Percentiles rank a stretch among this genome's conserved stretches.
Evolutionary conservation across 108 stramenopile species (phyloP).

Genomic region (Pseudonitzschia multistriata): DNA sequence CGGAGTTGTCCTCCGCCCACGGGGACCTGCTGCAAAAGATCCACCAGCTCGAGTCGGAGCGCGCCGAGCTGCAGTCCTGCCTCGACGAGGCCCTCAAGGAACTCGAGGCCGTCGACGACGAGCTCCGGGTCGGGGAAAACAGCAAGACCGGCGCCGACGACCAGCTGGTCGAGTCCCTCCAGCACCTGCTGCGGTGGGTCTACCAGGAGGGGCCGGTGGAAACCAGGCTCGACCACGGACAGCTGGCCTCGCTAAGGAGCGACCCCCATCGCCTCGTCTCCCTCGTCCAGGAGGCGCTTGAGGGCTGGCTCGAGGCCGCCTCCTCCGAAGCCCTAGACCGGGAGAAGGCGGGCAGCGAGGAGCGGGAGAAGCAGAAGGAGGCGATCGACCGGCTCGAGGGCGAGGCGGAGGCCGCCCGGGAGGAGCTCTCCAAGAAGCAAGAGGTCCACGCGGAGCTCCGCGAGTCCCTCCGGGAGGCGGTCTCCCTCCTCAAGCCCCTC

Average conservation of each 20-base stretch:
- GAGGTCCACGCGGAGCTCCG: conserved; percentile 45
- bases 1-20: no score
- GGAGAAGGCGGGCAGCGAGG: neutral
- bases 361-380: neutral
- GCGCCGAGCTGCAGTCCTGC: conserved; percentile 52
- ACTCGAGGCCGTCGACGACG: conserved; percentile 57
- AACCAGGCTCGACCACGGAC: conserved; percentile 1
- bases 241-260: neutral
- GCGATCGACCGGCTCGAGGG: conserved; percentile 20
- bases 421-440: conserved; percentile 45
- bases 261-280: conserved; percentile 24
- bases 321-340: neutral
- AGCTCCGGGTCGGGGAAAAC: conserved; percentile 28
- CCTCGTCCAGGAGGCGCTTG: conserved; percentile 34
- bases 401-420: conserved; percentile 27
- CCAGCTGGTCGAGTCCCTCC: conserved; percentile 33
- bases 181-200: conserved; percentile 48
- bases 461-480: conserved; percentile 51
- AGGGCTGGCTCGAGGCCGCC: conserved; percentile 19
- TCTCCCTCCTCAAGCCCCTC: conserved; percentile 51
- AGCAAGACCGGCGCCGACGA: neutral
- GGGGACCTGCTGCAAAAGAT: conserved; percentile 31
- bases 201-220: conserved; percentile 28
- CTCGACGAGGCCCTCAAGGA: conserved; percentile 60
- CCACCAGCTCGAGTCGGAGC: conserved; percentile 47